Conservation (phyloP, 768 basidiomycete genomes). For the Rhizopogon vesiculosus region DNA sequence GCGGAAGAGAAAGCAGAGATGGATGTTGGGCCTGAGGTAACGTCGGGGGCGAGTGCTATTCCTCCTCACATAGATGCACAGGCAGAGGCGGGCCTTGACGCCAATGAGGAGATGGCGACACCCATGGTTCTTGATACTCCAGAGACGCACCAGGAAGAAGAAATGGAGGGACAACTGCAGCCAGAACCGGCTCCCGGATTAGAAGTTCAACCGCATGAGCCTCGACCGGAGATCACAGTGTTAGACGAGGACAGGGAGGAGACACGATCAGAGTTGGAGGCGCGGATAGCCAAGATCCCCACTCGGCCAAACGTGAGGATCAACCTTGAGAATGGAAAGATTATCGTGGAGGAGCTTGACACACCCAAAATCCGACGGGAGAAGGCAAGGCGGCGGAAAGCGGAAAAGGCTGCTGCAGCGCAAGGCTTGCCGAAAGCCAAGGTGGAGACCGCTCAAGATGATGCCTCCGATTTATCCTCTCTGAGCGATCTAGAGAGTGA, state of each 20-base stretch:
- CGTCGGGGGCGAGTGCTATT: neutral
- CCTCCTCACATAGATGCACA: no score
- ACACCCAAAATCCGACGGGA: conserved; percentile 63
- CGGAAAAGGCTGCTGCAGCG: conserved; percentile 20
- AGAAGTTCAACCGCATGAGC: neutral
- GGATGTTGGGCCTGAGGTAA: neutral
- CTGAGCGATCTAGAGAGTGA: conserved; percentile 40
- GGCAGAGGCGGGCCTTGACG: neutral
- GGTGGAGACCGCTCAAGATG: conserved; percentile 15
- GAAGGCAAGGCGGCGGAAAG: conserved; percentile 47
- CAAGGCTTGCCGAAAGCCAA: neutral
- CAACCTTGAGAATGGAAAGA: conserved; percentile 37
- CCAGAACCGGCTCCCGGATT: neutral
- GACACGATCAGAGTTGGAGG: conserved; percentile 14
- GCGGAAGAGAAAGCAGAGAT: conserved; percentile 13
- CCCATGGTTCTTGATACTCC: conserved; percentile 11
- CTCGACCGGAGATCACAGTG: neutral
- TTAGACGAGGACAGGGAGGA: conserved; percentile 3
- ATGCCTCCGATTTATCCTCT: conserved; percentile 40
- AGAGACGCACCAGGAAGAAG: neutral
- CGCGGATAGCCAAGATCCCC: conserved; percentile 22
- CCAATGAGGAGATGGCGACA: neutral
- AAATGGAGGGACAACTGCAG: neutral
- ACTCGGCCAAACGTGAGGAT: conserved; percentile 27
- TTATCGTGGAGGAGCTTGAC: conserved; percentile 69